phyloP scores from a whole-genome alignment of 1,139 yeast genomes.

The Magnusiomyces starmeri region DNA sequence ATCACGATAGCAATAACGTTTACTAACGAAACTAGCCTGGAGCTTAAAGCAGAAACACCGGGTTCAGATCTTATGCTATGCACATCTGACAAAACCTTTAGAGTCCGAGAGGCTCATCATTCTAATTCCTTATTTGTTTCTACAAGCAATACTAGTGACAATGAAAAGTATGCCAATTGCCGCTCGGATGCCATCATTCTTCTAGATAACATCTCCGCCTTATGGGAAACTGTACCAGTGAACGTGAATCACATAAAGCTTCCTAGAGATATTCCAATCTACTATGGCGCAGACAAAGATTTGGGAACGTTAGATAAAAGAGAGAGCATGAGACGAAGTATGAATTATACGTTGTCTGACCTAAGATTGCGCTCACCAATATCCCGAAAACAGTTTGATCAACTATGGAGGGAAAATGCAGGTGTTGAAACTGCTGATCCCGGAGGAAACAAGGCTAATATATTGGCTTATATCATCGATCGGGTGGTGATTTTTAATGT shows the following conservation, averaged over 20 bases:
- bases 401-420: conserved; percentile 46
- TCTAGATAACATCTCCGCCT: conserved; percentile 41
- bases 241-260: conserved; percentile 33
- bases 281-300: conserved; percentile 33
- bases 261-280: conserved; percentile 43
- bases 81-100: conserved; percentile 52
- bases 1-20: not conserved
- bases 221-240: conserved; percentile 33
- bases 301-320: too few relatives aligned
- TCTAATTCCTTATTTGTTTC: conserved; percentile 68
- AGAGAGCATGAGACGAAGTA: too few relatives aligned
- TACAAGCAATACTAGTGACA: not conserved
- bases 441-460: conserved; percentile 18
- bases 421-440: conserved; percentile 45
- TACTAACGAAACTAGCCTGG: conserved; percentile 33
- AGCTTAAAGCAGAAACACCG: conserved; percentile 30
- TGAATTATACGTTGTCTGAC: conserved; percentile 24
- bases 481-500: conserved; percentile 35
- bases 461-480: conserved; percentile 36
- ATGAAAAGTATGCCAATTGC: not conserved
- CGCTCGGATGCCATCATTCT: conserved; percentile 25
- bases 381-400: conserved; percentile 48
- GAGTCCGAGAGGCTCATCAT: conserved; percentile 72
- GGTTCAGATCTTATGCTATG: conserved; percentile 54
- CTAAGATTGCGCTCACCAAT: conserved; percentile 46